Conservation (phyloP, 1,284 basidiomycete genomes). For the Heterobasidion annosum region DNA sequence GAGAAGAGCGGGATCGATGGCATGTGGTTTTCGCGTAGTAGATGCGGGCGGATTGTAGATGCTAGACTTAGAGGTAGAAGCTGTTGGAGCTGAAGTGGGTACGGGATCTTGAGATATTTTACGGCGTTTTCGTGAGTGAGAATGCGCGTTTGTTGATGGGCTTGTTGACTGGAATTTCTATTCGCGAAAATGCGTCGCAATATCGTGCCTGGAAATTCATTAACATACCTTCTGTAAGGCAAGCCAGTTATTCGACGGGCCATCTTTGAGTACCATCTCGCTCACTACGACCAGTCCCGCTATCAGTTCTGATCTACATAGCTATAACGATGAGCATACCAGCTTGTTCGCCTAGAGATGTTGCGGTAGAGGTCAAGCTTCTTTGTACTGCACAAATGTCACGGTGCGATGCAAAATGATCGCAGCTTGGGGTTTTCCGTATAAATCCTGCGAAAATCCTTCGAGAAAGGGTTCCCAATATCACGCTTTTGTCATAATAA, state of each 20-base stretch:
- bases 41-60: not conserved
- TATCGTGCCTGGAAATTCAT: not conserved
- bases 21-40: not conserved
- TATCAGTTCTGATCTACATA: too few species aligned
- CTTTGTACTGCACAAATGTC: too few species aligned
- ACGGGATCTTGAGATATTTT: not conserved
- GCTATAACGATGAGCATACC: too few species aligned
- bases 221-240: not conserved
- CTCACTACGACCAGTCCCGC: too few species aligned
- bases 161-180: not conserved
- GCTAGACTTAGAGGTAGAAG: not conserved
- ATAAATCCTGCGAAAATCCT: too few species aligned
- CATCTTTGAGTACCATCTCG: not conserved
- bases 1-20: not conserved
- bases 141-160: not conserved
- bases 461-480: too few species aligned
- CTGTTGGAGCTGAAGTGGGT: not conserved
- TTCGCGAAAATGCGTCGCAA: not conserved
- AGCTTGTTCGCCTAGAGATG: too few species aligned
- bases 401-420: too few species aligned
- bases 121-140: not conserved
- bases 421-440: too few species aligned
- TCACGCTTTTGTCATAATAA: too few species aligned
- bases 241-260: not conserved
- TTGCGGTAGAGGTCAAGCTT: too few species aligned